Evolutionary conservation across 306 rosid species (phyloP), one percentile per base, ranked within the genome.

Genomic region (Prosopis cineraria): DNA sequence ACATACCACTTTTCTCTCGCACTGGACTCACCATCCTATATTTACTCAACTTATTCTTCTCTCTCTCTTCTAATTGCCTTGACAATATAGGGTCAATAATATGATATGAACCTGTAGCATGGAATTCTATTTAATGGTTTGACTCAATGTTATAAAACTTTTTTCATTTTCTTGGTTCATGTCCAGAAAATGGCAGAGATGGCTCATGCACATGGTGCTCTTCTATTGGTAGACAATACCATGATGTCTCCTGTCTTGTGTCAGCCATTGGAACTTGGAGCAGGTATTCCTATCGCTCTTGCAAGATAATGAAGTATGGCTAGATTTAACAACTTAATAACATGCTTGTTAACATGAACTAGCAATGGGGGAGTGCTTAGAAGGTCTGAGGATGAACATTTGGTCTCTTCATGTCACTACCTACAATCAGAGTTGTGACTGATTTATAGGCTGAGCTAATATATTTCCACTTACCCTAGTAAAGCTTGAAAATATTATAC

Each of bases 191-290:
- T 94, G 80, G 86, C 85, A 40, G 90, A 80, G 77, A 72, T 94
- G 77, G 91, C 97, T 71, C 98, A 91, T 86, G 87, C 89, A 68
- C 91, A 89, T 60, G 93, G 86, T 56, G 93, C 97, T 79, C 85
- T 89, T 65, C 78, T 94, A 79, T 40, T 92, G 89, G 98, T 92
- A 78, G 98, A 94, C 88, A 94, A 90, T 79, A 94, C 92, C 80
- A 94, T 94, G 84, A 84, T 94, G 97, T 90, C 98, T 20, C 98
- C 98, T 70, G 92, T 92, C 62, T 86, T 94, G 85, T 94, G 93
- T 53, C 86, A 62, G 68, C 98, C 98, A 56, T 75, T 94, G 86
- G 93, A 91, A 82, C 89, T 92, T 78, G 97, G 97, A 89, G 98
- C 98, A 85, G 97, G 98, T 94, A 94, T 74, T 56, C 64, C 3